These are phyloP conservation scores for Ceratocystis diversiconidia DNA, from an alignment of 2,329 filamentous ascomycete species.

Conservation along the genomic window DNA sequence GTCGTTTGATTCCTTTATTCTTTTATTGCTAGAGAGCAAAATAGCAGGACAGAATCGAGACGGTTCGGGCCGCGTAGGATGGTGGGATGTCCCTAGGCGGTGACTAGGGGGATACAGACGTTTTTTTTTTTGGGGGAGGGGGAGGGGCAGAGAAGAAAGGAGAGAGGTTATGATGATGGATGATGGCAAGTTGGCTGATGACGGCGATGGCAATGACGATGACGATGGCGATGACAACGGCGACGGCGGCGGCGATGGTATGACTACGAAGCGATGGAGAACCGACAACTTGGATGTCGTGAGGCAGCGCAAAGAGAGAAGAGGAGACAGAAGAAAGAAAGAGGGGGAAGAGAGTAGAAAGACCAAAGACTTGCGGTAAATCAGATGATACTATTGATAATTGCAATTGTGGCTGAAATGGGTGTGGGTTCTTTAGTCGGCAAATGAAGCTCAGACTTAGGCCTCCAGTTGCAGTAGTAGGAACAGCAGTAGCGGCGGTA, in stretches of 20 bases:
- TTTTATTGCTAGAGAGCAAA: neutral
- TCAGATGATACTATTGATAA: constrained; percentile 7
- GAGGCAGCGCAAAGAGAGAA: neutral
- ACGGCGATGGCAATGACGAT: neutral
- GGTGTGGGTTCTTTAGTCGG: neutral
- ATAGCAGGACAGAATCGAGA: too few relatives aligned
- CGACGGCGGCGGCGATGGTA: neutral
- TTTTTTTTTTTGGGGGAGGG: neutral
- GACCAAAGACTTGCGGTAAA: neutral
- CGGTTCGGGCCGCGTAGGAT: too few relatives aligned
- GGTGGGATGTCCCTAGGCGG: too few relatives aligned
- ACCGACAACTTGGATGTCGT: neutral
- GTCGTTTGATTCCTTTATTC: too few relatives aligned
- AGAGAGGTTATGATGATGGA: neutral
- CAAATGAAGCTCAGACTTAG: too few relatives aligned
- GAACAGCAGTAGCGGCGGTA: neutral
- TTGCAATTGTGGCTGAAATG: neutral
- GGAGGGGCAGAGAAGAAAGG: neutral
- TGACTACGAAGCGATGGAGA: neutral
- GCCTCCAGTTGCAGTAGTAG: too few relatives aligned
- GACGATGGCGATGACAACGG: neutral
- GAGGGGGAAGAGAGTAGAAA: neutral
- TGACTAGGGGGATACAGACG: neutral
- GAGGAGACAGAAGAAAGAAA: neutral
- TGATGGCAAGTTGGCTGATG: too few relatives aligned